Conservation (phyloP, 1,139 yeast species). For the Nadsonia starkeyi-henricii region DNA sequence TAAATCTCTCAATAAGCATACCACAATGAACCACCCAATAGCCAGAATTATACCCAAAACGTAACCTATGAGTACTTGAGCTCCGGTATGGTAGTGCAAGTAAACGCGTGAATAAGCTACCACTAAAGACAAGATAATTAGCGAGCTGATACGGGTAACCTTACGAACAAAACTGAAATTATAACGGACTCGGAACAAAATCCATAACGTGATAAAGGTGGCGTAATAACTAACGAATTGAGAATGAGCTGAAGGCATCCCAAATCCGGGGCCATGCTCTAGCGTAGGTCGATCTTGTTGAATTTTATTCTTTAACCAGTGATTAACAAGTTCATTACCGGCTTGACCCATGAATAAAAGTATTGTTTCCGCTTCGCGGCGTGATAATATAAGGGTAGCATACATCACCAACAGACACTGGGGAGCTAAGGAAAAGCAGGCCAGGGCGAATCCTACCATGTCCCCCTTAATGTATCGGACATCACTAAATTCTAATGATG, state of each 20-base stretch:
- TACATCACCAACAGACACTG: slow-evolving; percentile 67
- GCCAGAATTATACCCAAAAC: slow-evolving; percentile 51
- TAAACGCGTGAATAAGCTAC: slow-evolving; percentile 71
- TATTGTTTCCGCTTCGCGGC: slow-evolving; percentile 79
- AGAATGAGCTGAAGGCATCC: slow-evolving; percentile 96
- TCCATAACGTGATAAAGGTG: slow-evolving; percentile 43
- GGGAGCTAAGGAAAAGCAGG: slow-evolving; percentile 72
- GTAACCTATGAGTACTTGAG: slow-evolving; percentile 66
- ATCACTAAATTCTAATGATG: slow-evolving; percentile 36
- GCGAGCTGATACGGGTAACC: slow-evolving; percentile 14
- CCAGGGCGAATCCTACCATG: slow-evolving; percentile 43
- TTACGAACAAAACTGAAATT: slow-evolving; percentile 19
- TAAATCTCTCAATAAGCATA: slow-evolving; percentile 28
- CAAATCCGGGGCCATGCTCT: slow-evolving; percentile 45
- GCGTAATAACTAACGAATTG: slow-evolving; percentile 88
- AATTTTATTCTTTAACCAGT: slow-evolving; percentile 46
- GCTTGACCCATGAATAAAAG: slow-evolving; percentile 80
- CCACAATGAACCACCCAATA: slow-evolving; percentile 38
- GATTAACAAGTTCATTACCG: slow-evolving; percentile 58
- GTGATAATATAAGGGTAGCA: slow-evolving; percentile 66
- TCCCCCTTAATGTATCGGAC: slow-evolving; percentile 66
- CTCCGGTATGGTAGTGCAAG: slow-evolving; percentile 57
- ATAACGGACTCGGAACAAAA: slow-evolving; percentile 30
- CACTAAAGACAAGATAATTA: slow-evolving; percentile 24
- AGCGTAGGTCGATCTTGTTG: slow-evolving; percentile 58